Evolutionary conservation across 192 early-diverging fungal genomes (phyloP).

Genomic region (Coemansia sp.): DNA sequence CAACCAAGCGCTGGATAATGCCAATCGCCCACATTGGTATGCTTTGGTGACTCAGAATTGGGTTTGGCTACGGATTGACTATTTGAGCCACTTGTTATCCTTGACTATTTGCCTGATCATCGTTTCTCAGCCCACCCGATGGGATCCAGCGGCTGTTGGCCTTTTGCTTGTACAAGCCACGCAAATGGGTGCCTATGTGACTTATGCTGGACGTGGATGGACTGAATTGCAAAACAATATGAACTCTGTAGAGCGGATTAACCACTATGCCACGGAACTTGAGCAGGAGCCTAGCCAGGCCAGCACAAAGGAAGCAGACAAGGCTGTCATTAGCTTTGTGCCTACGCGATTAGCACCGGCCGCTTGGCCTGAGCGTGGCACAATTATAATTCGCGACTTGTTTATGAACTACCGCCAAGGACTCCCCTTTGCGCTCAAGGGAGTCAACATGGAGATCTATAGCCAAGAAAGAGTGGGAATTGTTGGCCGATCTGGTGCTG

Average conservation of each 20-base stretch:
- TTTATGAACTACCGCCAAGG: conserved; percentile 39
- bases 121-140: conserved; percentile 30
- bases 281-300: conserved; percentile 25
- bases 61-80: conserved; percentile 49
- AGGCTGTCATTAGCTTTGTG: conserved; percentile 9
- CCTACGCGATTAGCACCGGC: conserved; percentile 4
- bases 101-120: conserved; percentile 38
- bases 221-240: conserved; percentile 55
- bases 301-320: not conserved
- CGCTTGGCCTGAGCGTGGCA: conserved; percentile 41
- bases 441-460: conserved; percentile 64
- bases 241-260: conserved; percentile 49
- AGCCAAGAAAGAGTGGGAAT: conserved; percentile 76
- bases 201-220: conserved; percentile 51
- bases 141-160: conserved; percentile 51
- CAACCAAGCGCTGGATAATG: conserved; percentile 30
- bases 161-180: conserved; percentile 48
- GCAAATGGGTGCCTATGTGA: conserved; percentile 46
- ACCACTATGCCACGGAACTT: conserved; percentile 38
- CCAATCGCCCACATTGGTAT: conserved; percentile 51
- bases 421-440: conserved; percentile 32
- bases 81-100: conserved; percentile 30
- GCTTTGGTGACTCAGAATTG: conserved; percentile 39
- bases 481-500: conserved; percentile 85
- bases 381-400: conserved; percentile 39